Conservation (phyloP, 139 green algal species). For the Auxenochlorella protothecoides region DNA sequence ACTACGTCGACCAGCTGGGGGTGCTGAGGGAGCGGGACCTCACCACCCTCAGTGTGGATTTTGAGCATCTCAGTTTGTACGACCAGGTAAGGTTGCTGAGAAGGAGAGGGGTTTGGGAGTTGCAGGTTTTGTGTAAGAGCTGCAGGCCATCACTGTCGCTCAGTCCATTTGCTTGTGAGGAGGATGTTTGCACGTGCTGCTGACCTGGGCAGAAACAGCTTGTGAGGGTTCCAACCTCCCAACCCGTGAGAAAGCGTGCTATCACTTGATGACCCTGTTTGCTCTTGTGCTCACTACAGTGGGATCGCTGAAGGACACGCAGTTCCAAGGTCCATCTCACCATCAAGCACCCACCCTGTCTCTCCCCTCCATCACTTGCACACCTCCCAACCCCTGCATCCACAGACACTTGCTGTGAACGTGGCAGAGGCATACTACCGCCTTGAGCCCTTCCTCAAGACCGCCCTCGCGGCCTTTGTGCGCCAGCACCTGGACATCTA, state of each 20-base stretch:
- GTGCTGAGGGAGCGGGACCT: slow-evolving; percentile 39
- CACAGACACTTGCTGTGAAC: slow-evolving; percentile 25
- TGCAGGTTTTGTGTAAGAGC: slow-evolving; percentile 17
- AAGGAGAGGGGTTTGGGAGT: slow-evolving; percentile 11
- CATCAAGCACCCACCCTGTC: background rate
- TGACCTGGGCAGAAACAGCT: too few relatives aligned
- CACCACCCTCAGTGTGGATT: slow-evolving; percentile 71
- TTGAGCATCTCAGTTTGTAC: slow-evolving; percentile 54
- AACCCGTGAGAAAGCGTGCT: too few relatives aligned
- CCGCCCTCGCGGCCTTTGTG: slow-evolving; percentile 64
- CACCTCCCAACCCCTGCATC: slow-evolving; percentile 7
- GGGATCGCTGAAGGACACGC: too few relatives aligned
- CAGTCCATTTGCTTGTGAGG: too few relatives aligned
- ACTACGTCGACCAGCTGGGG: slow-evolving; percentile 33
- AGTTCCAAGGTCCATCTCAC: too few relatives aligned
- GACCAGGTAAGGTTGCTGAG: slow-evolving; percentile 46
- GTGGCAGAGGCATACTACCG: slow-evolving; percentile 31
- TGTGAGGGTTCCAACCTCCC: too few relatives aligned
- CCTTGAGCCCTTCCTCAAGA: slow-evolving; percentile 65
- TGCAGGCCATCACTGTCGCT: background rate
- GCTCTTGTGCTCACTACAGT: too few relatives aligned
- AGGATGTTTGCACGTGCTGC: too few relatives aligned
- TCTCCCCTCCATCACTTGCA: slow-evolving; percentile 2
- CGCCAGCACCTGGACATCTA: slow-evolving; percentile 47
- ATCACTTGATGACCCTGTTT: too few relatives aligned